Evolutionary conservation across 495 filamentous ascomycete genomes (phyloP), one percentile per base, ranked within the genome.

Genomic region (Talaromyces nanjingensis): DNA sequence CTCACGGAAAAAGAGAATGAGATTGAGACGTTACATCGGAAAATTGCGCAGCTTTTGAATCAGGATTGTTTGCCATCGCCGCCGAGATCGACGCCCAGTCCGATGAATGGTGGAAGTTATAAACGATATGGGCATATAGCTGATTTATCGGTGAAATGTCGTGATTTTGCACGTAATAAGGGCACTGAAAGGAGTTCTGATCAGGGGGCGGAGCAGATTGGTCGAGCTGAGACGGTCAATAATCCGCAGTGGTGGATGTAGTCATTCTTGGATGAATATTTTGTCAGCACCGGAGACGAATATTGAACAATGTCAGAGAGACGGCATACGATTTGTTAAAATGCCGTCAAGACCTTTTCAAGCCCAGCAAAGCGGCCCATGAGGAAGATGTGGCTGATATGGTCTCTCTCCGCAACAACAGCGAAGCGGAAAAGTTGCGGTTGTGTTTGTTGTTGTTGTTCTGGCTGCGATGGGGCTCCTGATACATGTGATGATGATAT

Each of bases 1-100:
- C 62, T 64, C 12, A 27, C 14, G 62, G 52, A 59, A 27, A 57
- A 33, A 14, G 49, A 64, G 24, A 39, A 12, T 29, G 62, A 64
- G 54, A 64, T 64, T n/a, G 29, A 53, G 14, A 33, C 29, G 3
- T 22, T 64, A 11, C 52, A 64, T 49, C 14, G n/a, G 11, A 64
- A 58, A 47, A 64, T 64, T 12, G 42, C 20, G 2, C 62, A 64
- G 27, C 37, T 64, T 29, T 33, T 64, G 4, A 59, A 59, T 59
- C 29, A 57, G 25, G 55, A 64, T 27, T 14, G n/a, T 16, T 18
- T 58, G 18, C 31, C 62, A 14, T 42, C 20, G 52, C 53, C 62
- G 25, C 61, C 42, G 47, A 29, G 22, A 7, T 45, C 27, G 24
- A 25, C 33, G 9, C 20, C 22, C 16, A 45, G 31, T 22, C 14